Percentiles rank a stretch among this genome's conserved stretches.
Conservation (phyloP, 495 filamentous ascomycete species). For the Aspergillus indologenus region DNA sequence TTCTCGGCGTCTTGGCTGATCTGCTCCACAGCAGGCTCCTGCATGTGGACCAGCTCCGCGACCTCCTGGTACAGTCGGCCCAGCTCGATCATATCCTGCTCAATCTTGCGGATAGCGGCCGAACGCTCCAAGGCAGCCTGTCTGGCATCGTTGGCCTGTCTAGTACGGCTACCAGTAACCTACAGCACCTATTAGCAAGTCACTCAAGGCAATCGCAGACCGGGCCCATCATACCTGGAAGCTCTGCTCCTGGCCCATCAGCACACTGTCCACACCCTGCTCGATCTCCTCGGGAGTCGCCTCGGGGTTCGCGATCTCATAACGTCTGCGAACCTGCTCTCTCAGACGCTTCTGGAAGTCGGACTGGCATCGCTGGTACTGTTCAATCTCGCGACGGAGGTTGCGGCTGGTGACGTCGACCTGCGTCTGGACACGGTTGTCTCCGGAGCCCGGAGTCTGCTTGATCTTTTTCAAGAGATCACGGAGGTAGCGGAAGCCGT, state of each 20-base stretch:
- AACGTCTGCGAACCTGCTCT: slow-evolving; percentile 81
- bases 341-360: slow-evolving; percentile 73
- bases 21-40: slow-evolving; percentile 69
- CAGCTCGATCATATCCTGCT: slow-evolving; percentile 81
- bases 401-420: slow-evolving; percentile 75
- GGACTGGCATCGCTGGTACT: slow-evolving; percentile 74
- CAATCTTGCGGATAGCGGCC: slow-evolving; percentile 86
- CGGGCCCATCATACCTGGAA: slow-evolving; percentile 45
- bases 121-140: slow-evolving; percentile 79
- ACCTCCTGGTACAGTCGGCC: slow-evolving; percentile 81
- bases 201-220: not conserved
- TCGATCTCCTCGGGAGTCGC: slow-evolving; percentile 77
- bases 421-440: slow-evolving; percentile 68
- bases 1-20: slow-evolving; percentile 83
- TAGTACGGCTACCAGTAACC: slow-evolving; percentile 65
- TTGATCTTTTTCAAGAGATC: slow-evolving; percentile 76
- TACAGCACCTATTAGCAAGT: slow-evolving; percentile 20
- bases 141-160: slow-evolving; percentile 74
- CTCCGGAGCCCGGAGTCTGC: slow-evolving; percentile 67
- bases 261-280: slow-evolving; percentile 68
- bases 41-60: slow-evolving; percentile 75
- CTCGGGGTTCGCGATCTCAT: slow-evolving; percentile 83
- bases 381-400: slow-evolving; percentile 71
- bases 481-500: slow-evolving; percentile 69
- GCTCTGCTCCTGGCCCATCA: slow-evolving; percentile 69